Conservation (phyloP, 2,329 filamentous ascomycete genomes). For the Aspergillus proliferans region DNA sequence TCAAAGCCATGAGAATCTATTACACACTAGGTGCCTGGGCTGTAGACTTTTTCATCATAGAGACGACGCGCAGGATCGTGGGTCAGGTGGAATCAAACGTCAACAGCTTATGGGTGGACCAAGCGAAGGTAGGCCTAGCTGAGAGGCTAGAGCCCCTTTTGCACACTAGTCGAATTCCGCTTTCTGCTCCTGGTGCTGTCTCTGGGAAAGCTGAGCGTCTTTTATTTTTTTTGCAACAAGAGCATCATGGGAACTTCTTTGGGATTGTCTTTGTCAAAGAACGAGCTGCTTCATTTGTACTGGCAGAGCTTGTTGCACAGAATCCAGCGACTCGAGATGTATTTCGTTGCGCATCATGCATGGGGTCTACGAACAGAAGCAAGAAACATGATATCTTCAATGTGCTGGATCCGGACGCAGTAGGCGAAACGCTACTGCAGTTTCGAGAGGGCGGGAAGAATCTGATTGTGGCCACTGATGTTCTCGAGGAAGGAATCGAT, state of each 20-base stretch:
- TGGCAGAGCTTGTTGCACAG: conserved; percentile 52
- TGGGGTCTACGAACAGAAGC: conserved; percentile 44
- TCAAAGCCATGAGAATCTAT: too few relatives aligned
- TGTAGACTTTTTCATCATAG: conserved; percentile 58
- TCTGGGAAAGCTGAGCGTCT: too few relatives aligned
- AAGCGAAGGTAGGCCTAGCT: conserved; percentile 51
- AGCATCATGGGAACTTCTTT: conserved; percentile 42
- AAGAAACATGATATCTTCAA: conserved; percentile 43
- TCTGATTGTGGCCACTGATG: conserved; percentile 53
- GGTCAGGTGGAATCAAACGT: too few relatives aligned
- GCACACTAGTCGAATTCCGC: too few relatives aligned
- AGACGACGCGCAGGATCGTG: conserved; percentile 31
- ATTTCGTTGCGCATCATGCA: conserved; percentile 36
- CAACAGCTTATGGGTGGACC: conserved; percentile 37
- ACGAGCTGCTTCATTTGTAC: conserved; percentile 54
- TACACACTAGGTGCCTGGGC: conserved; percentile 59
- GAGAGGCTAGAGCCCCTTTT: conserved; percentile 23
- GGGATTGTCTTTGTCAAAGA: conserved; percentile 65
- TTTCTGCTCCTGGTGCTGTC: too few relatives aligned
- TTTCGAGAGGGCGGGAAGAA: conserved; percentile 50
- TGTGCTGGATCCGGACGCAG: conserved; percentile 47
- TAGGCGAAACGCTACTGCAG: conserved; percentile 46
- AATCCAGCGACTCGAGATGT: conserved; percentile 45
- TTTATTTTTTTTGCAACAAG: conserved; percentile 40
- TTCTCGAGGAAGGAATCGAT: conserved; percentile 58